Evolutionary conservation across 2,329 filamentous ascomycete genomes (phyloP), one percentile per base, ranked within the genome.

Genomic region (Coniochaeta pulveracea): DNA sequence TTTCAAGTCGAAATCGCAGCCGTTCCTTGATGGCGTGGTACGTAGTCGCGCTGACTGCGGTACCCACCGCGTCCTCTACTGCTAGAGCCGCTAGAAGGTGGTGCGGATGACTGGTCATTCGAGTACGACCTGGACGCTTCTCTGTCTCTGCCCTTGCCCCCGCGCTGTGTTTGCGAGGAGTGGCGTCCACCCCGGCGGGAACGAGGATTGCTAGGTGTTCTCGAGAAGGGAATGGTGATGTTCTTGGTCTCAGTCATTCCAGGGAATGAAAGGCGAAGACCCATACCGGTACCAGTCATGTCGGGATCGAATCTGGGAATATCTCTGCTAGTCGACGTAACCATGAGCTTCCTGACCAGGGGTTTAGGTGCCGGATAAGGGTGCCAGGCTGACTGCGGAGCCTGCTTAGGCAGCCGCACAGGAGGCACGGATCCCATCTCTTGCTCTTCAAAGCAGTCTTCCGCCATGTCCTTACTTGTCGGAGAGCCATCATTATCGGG

Each of bases 401-500:
- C 66, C 36, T 66, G 67, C 29, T 66, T 63, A 6, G 81, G 81
- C n/a, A 86, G 58, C 35, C 69, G 71, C 16, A 86, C 74, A 15
- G 71, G 66, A 1, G 81, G 81, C n/a, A 85, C 57, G 6, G 81
- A 86, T 4, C 81, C 81, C 62, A 82, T 82, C 51, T 86, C 80
- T 47, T 83, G 80, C 47, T 85, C 80, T 48, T 85, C 82, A 42
- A 88, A 88, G 42, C 83, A 84, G 40, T 83, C 78, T 41, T 85
- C 81, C 5, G 81, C 80, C 57, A 85, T 80, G 30, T 75, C 74
- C 47, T 79, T 82, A 4, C 75, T 76, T 11, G 64, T 64, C 14
- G 68, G 50, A 19, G 64, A 62, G 30, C 59, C 61, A 18, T 53
- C 50, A 12, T 48, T 60, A 5, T 31, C 47, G 38, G 35, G 36